Base-by-base conservation (phyloP, 106 monocot species). In the Ottelia alismoides region DNA sequence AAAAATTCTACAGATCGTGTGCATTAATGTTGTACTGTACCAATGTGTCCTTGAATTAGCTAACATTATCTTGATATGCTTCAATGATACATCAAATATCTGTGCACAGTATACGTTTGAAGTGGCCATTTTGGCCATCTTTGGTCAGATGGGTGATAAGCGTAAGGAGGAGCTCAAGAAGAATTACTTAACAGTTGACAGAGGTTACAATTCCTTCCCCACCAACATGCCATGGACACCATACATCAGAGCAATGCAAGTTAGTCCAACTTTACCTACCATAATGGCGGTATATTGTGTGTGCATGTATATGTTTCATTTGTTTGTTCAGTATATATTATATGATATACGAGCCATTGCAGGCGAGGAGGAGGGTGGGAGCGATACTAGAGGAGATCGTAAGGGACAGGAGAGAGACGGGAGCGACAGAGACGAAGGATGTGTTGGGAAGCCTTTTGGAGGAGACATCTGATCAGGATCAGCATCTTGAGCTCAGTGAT, bases 121-220 rank as follows among this genome's bases (percentile, higher is more conserved):
- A 19, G 74, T 87, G 2, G 92, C 74, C 47, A 73, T 80, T 24
- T 65, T 93, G 11, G 46, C 60, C 17, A 75, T 87, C 31, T 93
- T 93, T 49, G 87, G 92, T 3, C 45, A 77, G 18, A 22, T 93
- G 45, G 77, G 74, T 1, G 60, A 49, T 2, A 32, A 20, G 1
- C 55, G 67, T 45, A 80, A 63, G 40, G 47, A 67, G 20, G 83
- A 79, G 53, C 56, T 93, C 1, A 87, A 66, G 64, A 75, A 66
- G 70, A 87, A 83, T 49, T 93, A 87, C 72, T 58, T 54, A 60
- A 62, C 73, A 51, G 67, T 87, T 0, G 87, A 93, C 64, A 83
- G 74, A 62, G 92, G 87, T 4, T 93, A 93, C 75, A 93, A 93
- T 43, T 83, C 80, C 1, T 77, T 93, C 58, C 77, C 92, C n/a